Base-by-base conservation (phyloP, 257 asterid genomes). In the Solanum pinnatisectum region DNA sequence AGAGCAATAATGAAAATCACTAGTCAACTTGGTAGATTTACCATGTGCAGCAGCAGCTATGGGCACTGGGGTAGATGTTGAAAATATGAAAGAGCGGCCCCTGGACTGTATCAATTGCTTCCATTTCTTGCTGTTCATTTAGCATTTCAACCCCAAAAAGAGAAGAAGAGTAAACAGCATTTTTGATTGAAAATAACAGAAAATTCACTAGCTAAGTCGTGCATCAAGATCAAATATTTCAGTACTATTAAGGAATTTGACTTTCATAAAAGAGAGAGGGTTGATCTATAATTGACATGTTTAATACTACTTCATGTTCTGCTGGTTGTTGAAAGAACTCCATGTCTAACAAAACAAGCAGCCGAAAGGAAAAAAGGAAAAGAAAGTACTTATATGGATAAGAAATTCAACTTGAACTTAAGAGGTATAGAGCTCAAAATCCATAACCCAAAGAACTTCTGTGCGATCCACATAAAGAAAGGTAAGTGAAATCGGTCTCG, bases 21-120 rank as follows among this genome's bases (percentile, higher is more conserved):
- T 60, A 9, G 30, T 49, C 68, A 35, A 81, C 70, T 81, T 27
- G 44, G 84, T 44, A 44, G 46, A 49, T 49, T 86, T 88, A 97
- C 99, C 99, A 87, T 91, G 94, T 88, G 99, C 98, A 79, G 99
- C 99, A 86, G 99, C 99, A 91, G 87, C 95, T 89, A 97, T 86
- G 33, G 99, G 99, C 88, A 97, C 98, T 3, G 99, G 98, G 36
- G 95, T 90, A 76, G 99, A 94, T 87, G 99, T 96, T 83, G 99
- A 97, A 91, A 97, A 97, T 93, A 97, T 97, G 91, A 97, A 97
- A 88, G 99, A 95, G 60, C 99, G 96, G 20, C 99, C 99, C 59
- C 98, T 92, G 42, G 99, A 97, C 90, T 97, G 99, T 89, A 97
- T 94, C 37, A 97, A 94, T 90, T 94, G 93, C 94, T 97, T 97